Evolutionary conservation across 495 filamentous ascomycete genomes (phyloP).

Genomic region (Aspergillus heteromorphus): DNA sequence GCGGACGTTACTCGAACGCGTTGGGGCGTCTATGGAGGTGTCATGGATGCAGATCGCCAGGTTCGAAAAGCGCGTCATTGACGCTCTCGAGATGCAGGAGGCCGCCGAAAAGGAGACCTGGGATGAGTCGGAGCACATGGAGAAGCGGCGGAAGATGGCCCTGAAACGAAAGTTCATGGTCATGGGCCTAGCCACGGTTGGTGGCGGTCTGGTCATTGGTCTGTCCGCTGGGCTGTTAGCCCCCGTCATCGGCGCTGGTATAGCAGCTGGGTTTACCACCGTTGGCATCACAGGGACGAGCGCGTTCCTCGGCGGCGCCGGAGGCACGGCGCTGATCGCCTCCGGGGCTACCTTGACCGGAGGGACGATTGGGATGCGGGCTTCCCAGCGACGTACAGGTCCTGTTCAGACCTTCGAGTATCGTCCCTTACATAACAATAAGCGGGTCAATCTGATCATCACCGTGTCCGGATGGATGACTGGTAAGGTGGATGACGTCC

Average conservation of each 20-base stretch:
- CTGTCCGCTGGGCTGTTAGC: conserved; percentile 88
- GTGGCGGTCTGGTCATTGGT: conserved; percentile 92
- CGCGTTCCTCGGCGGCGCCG: conserved; percentile 84
- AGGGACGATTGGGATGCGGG: conserved; percentile 74
- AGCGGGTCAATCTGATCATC: conserved; percentile 91
- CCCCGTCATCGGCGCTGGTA: conserved; percentile 88
- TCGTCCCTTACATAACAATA: conserved; percentile 93
- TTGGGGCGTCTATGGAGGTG: conserved; percentile 72
- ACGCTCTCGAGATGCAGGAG: conserved; percentile 96
- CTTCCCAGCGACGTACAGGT: conserved; percentile 80
- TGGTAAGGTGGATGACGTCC: conserved; percentile 93
- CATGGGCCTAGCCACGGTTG: conserved; percentile 96
- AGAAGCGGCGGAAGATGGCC: conserved; percentile 72
- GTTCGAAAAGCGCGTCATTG: conserved; percentile 96
- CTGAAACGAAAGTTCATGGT: conserved; percentile 80
- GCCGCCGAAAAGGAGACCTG: conserved; percentile 89
- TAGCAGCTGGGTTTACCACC: conserved; percentile 91
- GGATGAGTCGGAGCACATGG: conserved; percentile 95
- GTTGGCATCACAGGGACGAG: conserved; percentile 89
- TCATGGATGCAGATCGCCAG: conserved; percentile 90
- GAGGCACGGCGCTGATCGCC: conserved; percentile 90
- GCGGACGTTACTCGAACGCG: conserved; percentile 74
- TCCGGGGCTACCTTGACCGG: conserved; percentile 84
- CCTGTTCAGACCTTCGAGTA: conserved; percentile 96
- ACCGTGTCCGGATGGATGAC: conserved; percentile 98